Evolutionary conservation across 2,329 filamentous ascomycete species (phyloP).

Genomic region (Penicillium sp.): DNA sequence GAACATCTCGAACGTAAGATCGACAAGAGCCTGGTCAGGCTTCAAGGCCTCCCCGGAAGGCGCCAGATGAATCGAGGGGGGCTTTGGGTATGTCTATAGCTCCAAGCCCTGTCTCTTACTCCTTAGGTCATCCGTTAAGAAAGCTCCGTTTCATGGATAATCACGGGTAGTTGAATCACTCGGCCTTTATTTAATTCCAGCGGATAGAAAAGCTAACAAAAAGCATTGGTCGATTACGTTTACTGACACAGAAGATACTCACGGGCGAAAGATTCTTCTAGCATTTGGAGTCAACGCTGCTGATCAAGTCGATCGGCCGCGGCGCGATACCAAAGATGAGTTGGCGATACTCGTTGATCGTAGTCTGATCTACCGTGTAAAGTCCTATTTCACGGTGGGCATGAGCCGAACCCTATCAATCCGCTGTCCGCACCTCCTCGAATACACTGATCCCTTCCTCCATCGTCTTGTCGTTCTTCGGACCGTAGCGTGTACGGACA

Average conservation of each 20-base stretch:
- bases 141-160: too few species aligned
- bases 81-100: too few species aligned
- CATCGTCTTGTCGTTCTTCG: neutral
- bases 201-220: slow-evolving; percentile 56
- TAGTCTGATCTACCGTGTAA: slow-evolving; percentile 59
- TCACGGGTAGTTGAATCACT: too few species aligned
- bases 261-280: slow-evolving; percentile 72
- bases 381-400: slow-evolving; percentile 66
- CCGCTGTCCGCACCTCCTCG: neutral
- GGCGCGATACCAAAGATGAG: slow-evolving; percentile 75
- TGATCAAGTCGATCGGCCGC: slow-evolving; percentile 64
- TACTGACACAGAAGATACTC: slow-evolving; percentile 72
- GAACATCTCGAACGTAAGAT: too few species aligned
- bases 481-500: neutral
- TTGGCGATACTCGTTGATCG: slow-evolving; percentile 77
- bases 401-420: slow-evolving; percentile 7
- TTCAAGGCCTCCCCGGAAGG: too few species aligned
- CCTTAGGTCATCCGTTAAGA: too few species aligned
- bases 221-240: slow-evolving; percentile 80
- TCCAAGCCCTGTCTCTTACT: too few species aligned
- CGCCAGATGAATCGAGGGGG: too few species aligned
- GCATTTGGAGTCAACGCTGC: slow-evolving; percentile 56
- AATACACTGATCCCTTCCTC: neutral
- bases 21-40: too few species aligned
- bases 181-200: slow-evolving; percentile 56